phyloP scores from a whole-genome alignment of 108 stramenopile genomes.

The Cyclotella kingstonii region DNA sequence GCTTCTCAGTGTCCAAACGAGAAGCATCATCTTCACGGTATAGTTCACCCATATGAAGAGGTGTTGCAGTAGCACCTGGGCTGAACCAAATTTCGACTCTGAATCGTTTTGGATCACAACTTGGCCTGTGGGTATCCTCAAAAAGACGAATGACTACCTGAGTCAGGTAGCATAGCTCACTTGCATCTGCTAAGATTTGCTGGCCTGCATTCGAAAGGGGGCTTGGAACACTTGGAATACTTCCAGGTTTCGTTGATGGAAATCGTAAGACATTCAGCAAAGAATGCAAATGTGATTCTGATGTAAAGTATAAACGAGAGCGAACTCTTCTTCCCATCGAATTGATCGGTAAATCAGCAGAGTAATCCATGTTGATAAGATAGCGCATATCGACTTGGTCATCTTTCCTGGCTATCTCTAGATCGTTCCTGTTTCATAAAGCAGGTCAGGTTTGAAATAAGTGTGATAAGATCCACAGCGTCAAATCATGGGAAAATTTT shows the following conservation, averaged over 20 bases:
- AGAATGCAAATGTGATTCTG: constrained; percentile 96
- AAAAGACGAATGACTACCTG: constrained; percentile 96
- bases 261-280: constrained; percentile 91
- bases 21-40: constrained; percentile 65
- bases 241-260: constrained; percentile 46
- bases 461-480: not conserved
- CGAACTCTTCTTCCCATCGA: constrained; percentile 96
- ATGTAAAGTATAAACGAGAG: constrained; percentile 93
- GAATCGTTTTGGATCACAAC: constrained; percentile 76
- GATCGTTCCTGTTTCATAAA: constrained; percentile 51
- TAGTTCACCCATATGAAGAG: constrained; percentile 79
- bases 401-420: constrained; percentile 86
- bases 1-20: constrained; percentile 71
- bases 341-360: constrained; percentile 91
- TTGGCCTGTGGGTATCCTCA: constrained; percentile 73
- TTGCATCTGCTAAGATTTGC: constrained; percentile 61
- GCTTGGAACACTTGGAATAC: constrained; percentile 32
- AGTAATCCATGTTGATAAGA: constrained; percentile 92
- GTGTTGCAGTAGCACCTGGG: constrained; percentile 86
- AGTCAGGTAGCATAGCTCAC: constrained; percentile 95
- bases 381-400: constrained; percentile 92
- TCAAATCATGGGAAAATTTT: not conserved
- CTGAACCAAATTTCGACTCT: constrained; percentile 84
- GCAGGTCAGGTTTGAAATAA: not conserved
- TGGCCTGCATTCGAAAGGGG: constrained; percentile 59